A percentile compares a stretch with the other conserved stretches of the same genome.
Evolutionary conservation across 2,329 filamentous ascomycete genomes (phyloP).

Genomic region (Diaporthe vexans): DNA sequence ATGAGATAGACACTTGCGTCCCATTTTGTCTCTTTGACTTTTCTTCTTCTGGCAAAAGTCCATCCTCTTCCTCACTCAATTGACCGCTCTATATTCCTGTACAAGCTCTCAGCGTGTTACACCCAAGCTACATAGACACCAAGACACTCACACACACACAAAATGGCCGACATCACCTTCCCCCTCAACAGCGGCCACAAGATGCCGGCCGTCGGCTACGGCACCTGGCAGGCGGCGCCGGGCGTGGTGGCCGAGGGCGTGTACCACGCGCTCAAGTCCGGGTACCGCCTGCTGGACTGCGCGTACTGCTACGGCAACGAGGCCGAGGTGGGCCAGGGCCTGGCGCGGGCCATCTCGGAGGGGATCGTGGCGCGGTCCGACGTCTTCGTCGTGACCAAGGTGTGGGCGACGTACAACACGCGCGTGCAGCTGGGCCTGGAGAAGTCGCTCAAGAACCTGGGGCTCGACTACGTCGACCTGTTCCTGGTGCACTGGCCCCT

Average conservation of each 20-base stretch:
- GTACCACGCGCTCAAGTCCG: conserved; percentile 67
- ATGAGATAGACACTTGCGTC: neutral
- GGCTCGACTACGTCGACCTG: conserved; percentile 85
- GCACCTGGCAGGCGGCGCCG: conserved; percentile 75
- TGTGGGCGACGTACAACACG: conserved; percentile 85
- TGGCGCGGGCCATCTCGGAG: conserved; percentile 78
- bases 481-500: conserved; percentile 88
- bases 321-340: conserved; percentile 83
- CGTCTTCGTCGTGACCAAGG: conserved; percentile 87
- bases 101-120: neutral
- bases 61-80: neutral
- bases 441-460: conserved; percentile 79
- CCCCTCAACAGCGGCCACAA: conserved; percentile 75
- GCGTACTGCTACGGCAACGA: conserved; percentile 87
- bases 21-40: neutral
- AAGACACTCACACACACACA: conserved; percentile 41
- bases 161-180: conserved; percentile 69
- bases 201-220: conserved; percentile 75
- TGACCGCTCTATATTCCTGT: neutral
- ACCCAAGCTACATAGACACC: neutral
- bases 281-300: conserved; percentile 76
- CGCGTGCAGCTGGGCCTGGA: conserved; percentile 78
- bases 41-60: neutral
- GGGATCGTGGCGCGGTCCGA: conserved; percentile 82
- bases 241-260: conserved; percentile 73